phyloP scores from a whole-genome alignment of 345 rosid species.

The Excoecaria agallocha region DNA sequence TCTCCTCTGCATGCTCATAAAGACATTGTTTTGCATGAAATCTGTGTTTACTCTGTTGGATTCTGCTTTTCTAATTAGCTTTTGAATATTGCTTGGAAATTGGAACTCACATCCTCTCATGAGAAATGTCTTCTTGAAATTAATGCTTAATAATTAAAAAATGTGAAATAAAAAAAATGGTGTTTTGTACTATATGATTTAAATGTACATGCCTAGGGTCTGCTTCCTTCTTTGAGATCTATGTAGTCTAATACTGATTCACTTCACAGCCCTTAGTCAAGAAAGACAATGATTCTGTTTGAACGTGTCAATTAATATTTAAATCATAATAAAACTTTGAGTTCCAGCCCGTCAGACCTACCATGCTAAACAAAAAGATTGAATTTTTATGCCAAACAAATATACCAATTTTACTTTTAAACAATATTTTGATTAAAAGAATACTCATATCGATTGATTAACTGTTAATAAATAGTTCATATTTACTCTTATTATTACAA shows the following conservation, averaged over 20 bases:
- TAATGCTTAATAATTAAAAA: constrained; percentile 11
- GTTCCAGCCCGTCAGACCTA: no score
- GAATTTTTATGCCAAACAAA: no score
- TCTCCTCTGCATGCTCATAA: constrained; percentile 43
- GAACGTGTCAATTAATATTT: not conserved
- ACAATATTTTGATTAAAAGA: no score
- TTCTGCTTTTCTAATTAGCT: not conserved
- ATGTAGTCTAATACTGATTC: constrained; percentile 23
- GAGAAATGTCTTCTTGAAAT: constrained; percentile 42
- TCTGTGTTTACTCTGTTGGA: constrained; percentile 49
- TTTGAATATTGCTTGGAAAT: constrained; percentile 31
- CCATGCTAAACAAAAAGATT: no score
- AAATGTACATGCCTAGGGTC: constrained; percentile 27
- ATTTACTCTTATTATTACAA: no score
- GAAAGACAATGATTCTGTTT: constrained; percentile 5
- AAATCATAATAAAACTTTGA: no score
- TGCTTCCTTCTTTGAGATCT: constrained; percentile 50
- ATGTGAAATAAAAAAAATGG: no score
- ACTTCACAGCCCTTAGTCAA: constrained; percentile 20
- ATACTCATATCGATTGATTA: no score
- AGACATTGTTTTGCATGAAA: constrained; percentile 14
- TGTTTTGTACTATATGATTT: no score
- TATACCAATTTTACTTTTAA: no score
- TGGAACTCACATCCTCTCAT: constrained; percentile 36
- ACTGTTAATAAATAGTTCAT: no score